Base-by-base conservation (phyloP, 345 rosid species). In the Geranium brycei region DNA sequence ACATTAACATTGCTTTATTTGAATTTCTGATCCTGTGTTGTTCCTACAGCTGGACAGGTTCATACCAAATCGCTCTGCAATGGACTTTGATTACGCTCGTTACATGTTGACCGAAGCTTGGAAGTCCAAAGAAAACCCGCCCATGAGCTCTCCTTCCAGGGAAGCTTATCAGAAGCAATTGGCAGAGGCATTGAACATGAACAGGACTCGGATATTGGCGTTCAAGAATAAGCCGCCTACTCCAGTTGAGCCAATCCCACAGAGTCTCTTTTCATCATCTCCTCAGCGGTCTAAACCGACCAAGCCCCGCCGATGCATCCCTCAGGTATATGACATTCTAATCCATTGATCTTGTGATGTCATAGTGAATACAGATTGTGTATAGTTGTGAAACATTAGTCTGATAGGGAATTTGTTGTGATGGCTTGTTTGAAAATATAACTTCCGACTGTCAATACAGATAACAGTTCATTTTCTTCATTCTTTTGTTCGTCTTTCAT, bases 61-160 rank as follows among this genome's bases (percentile, higher is more conserved):
- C 62, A 89, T 89, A 16, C 91, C 96, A 0, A 89, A 86, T 61
- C 66, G 93, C 40, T 78, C 93, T 14, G 96, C 93, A 0, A 89
- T 86, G 82, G 85, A 89, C 66, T 72, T 81, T 32, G 93, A 86
- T 31, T 89, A 77, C 58, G 91, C 92, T 0, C 84, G 76, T 63
- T 86, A 59, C 71, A 86, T 86, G 77, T 66, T 84, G 10, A 83
- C 82, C 0, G 87, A 81, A 62, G 86, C 84, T 0, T 61, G 55
- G 41, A 23, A 47, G 53, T 2, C 7, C 14, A 66, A 66, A 51
- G 69, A 66, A 41, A 66, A 66, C 62, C 63, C 57, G 10, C 31
- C 62, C 2, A 6, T 59, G 7, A 17, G n/a, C 15, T 58, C 62
- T 38, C 57, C 57, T n/a, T 38, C 69, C 19, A 32, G 14, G 23